phyloP scores from a whole-genome alignment of 768 basidiomycete species.

The Phaeolepiota aurea region DNA sequence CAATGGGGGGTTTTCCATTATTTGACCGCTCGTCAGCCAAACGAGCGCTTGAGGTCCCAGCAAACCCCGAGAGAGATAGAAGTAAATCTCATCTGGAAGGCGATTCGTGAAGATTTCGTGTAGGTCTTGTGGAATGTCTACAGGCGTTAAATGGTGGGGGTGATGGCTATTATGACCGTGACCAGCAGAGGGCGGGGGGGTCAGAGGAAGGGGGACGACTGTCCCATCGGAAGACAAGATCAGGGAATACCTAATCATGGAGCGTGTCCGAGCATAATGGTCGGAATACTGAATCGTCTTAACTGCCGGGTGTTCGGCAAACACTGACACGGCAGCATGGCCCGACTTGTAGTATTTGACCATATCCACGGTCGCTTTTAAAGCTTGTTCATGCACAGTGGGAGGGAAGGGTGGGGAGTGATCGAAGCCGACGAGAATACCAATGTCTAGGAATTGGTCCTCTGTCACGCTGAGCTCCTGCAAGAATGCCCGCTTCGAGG shows the following conservation, averaged over 20 bases:
- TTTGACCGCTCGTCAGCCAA: constrained; percentile 87
- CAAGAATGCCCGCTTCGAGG: constrained; percentile 67
- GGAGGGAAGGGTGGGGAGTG: constrained; percentile 75
- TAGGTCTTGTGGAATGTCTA: constrained; percentile 85
- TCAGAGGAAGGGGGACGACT: constrained; percentile 75
- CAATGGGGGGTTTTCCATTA: constrained; percentile 80
- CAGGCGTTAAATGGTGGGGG: constrained; percentile 63
- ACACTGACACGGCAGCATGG: constrained; percentile 68
- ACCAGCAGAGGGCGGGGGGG: constrained; percentile 40
- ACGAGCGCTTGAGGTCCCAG: constrained; percentile 84
- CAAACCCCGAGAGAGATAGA: constrained; percentile 89
- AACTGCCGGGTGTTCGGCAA: constrained; percentile 74
- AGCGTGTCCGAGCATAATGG: constrained; percentile 79
- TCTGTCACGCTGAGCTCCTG: constrained; percentile 55
- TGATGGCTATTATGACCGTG: constrained; percentile 49
- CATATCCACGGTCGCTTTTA: constrained; percentile 87
- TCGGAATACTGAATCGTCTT: constrained; percentile 77
- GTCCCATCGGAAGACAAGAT: constrained; percentile 83
- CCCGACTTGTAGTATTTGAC: constrained; percentile 91
- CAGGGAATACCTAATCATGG: constrained; percentile 88
- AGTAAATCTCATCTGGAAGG: constrained; percentile 94
- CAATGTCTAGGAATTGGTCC: constrained; percentile 93
- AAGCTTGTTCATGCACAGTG: constrained; percentile 68
- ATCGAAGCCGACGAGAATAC: constrained; percentile 87
- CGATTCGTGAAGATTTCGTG: constrained; percentile 94